Evolutionary conservation across 805 yeast species (phyloP), one percentile per base, ranked within the genome.

Genomic region (Scheffersomyces ergatensis): DNA sequence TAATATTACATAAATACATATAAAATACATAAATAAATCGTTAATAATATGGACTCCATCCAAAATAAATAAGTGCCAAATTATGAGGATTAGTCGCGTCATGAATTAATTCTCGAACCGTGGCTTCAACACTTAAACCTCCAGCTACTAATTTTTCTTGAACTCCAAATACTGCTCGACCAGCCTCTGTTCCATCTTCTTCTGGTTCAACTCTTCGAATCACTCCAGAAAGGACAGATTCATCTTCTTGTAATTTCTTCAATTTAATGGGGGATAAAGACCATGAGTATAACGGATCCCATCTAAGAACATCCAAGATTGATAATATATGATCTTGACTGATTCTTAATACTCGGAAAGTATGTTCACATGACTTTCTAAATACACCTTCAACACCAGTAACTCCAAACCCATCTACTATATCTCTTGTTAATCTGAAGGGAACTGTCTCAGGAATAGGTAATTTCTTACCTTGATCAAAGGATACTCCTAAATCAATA

Each of bases 211-310:
- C 33, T 18, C 47, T 39, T 14, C 18, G 5, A 16, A 39, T 40
- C 3, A 8, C 26, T n/a, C 39, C 42, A 2, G 44, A 40, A 14
- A 45, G 41, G 25, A 42, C 43, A 14, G 49, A 50, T 3, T 43
- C 48, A 11, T 48, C 57, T 17, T 54, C 60, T 50, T 81, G 85
- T 14, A 82, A 57, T 46, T 70, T 76, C 47, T 73, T 73, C 53
- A 72, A 76, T 40, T 84, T 60, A 14, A 88, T 61, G 1, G 95
- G 95, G 0, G 97, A 86, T 35, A 89, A 69, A 0, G 86, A 80
- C 98, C 99, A 93, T 1, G 88, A 77, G 54, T 92, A 90, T 40
- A 93, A 71, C 0, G 99, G 97, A 70, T 93, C 99, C 76, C 93
- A 89, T 51, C 83, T 73, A 47, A 93, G 63, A 4, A 92, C 95